phyloP scores from a whole-genome alignment of 257 asterid species.

The Coffea canephora region DNA sequence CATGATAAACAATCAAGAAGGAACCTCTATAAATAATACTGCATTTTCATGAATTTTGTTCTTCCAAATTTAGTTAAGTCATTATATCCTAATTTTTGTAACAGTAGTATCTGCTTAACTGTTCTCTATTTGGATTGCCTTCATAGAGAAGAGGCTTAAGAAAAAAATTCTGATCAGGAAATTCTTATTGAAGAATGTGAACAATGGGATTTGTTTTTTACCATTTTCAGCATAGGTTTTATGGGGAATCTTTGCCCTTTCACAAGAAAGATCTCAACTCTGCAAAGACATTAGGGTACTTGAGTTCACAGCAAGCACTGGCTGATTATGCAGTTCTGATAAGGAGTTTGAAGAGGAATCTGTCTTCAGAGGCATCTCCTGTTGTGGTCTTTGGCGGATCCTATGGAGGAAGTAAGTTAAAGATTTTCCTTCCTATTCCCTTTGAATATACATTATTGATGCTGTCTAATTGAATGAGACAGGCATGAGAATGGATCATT shows the following conservation, averaged over 20 bases:
- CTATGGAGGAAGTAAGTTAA: slow-evolving; percentile 75
- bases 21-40: too few species aligned
- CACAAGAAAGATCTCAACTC: slow-evolving; percentile 51
- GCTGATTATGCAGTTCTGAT: slow-evolving; percentile 74
- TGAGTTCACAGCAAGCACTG: slow-evolving; percentile 70
- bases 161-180: too few species aligned
- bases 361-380: slow-evolving; percentile 76
- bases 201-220: not conserved
- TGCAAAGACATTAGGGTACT: slow-evolving; percentile 64
- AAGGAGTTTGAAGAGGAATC: slow-evolving; percentile 58
- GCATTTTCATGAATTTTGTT: not conserved
- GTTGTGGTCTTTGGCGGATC: slow-evolving; percentile 87
- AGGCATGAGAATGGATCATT: slow-evolving; percentile 11
- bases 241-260: slow-evolving; percentile 77
- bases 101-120: too few species aligned
- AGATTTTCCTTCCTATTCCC: not conserved
- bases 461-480: slow-evolving; percentile 8
- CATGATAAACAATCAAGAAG: not conserved
- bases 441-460: slow-evolving; percentile 2
- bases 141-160: too few species aligned
- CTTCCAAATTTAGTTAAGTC: not conserved
- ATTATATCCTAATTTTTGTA: not conserved
- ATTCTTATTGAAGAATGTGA: not conserved
- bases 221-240: slow-evolving; percentile 64
- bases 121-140: too few species aligned